Base-by-base conservation (phyloP, 2,329 filamentous ascomycete genomes). In the Dactylella cylindrospora region DNA sequence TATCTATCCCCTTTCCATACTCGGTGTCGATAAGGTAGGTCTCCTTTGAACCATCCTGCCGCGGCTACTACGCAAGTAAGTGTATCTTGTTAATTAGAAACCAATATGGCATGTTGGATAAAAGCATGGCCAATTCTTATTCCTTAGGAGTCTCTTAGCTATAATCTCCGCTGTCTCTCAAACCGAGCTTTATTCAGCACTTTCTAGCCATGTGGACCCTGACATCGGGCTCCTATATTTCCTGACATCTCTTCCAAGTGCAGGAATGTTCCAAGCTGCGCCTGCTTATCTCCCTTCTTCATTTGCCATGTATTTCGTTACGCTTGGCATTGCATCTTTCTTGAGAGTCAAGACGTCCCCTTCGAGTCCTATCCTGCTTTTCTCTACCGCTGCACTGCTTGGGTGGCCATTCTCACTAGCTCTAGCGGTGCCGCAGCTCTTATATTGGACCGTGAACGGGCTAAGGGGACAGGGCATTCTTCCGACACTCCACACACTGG, bases 321-420 rank as follows among this genome's bases (percentile, higher is more conserved):
- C 93, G 79, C 77, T 97, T 5, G 93, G 90, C 8, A 82, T 90
- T 51, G 81, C 90, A 1, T 83, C 88, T 0, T 98, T 97, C 73
- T 86, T 98, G 9, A 64, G 35, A 10, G 6, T 22, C 4, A 19
- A 44, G 2, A 20, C 7, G 4, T 32, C 35, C 12, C 39, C 47
- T 1, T 20, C 32, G 5, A 79, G 83, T 70, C 93, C 88, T 29
- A 89, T 98, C 64, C 85, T 88, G 73, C 96, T 88, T 84, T 95
- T 97, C 70, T 89, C 88, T 10, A 76, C 89, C 6, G 93, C 88
- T 25, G 87, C 86, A 5, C 79, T 94, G 32, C 75, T 98, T 7
- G 93, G 93, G 0, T 98, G 93, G 93, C 93, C 93, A 0, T 98
- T 98, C 75, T 85, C 90, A 9, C 84, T 85, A 29, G 90, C 89